Conservation (phyloP, 129 eudicot genomes). For the Smallanthus sonchifolius region DNA sequence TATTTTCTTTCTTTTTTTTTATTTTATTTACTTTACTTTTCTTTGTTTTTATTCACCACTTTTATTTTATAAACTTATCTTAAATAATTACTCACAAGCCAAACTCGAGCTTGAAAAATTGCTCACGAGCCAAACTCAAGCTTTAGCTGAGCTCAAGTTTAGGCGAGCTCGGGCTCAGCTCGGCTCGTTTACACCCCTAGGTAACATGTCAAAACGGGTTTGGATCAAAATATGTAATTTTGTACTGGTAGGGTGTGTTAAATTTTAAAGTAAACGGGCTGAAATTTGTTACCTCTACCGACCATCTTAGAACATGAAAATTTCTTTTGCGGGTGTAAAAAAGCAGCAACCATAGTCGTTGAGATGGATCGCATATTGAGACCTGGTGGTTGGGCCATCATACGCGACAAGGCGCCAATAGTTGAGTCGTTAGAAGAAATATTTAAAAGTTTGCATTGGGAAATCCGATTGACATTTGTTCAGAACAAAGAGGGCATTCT, state of each 20-base stretch:
- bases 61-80: too few relatives aligned
- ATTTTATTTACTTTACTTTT: too few relatives aligned
- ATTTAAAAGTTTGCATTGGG: conserved; percentile 82
- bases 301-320: neutral
- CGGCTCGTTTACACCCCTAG: neutral
- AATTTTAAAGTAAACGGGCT: neutral
- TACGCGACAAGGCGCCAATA: conserved; percentile 80
- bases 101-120: too few relatives aligned
- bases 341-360: conserved; percentile 61
- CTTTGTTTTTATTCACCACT: too few relatives aligned
- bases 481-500: conserved; percentile 80
- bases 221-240: neutral
- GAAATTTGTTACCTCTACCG: neutral
- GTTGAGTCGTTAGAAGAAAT: conserved; percentile 69
- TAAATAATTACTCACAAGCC: too few relatives aligned
- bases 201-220: neutral
- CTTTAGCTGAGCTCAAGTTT: too few relatives aligned
- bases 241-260: neutral
- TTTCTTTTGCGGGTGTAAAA: conserved; percentile 65
- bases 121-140: too few relatives aligned
- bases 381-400: conserved; percentile 88
- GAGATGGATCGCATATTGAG: conserved; percentile 88
- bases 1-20: too few relatives aligned
- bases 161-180: too few relatives aligned
- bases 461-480: conserved; percentile 71